Conservation (phyloP, 495 filamentous ascomycete genomes). For the Paragyromitra xinjiangensis region DNA sequence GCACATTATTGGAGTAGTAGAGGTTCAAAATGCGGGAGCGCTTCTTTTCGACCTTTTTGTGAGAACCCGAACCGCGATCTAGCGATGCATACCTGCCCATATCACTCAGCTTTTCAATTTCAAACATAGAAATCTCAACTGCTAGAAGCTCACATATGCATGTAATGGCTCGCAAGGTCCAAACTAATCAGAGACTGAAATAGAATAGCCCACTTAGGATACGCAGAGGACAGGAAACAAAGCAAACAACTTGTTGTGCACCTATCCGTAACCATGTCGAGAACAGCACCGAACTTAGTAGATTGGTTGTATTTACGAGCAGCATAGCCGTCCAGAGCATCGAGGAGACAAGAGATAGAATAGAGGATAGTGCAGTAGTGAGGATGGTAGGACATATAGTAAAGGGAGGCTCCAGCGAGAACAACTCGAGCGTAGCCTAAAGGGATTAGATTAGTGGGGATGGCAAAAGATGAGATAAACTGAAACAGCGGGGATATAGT, state of each 20-base stretch:
- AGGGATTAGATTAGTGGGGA: constrained; percentile 16
- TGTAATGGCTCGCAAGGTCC: constrained; percentile 94
- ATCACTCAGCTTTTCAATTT: constrained; percentile 1
- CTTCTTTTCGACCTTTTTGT: constrained; percentile 89
- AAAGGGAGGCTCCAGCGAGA: constrained; percentile 88
- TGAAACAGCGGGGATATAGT: neutral
- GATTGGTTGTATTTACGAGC: constrained; percentile 88
- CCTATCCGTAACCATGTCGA: constrained; percentile 97
- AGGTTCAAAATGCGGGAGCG: constrained; percentile 84
- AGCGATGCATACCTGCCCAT: constrained; percentile 56
- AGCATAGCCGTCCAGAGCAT: constrained; percentile 91
- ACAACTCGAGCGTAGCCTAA: constrained; percentile 88
- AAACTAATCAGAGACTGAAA: constrained; percentile 93
- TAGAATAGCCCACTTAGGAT: constrained; percentile 87
- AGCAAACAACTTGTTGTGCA: constrained; percentile 94
- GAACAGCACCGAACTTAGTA: constrained; percentile 90
- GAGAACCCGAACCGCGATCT: constrained; percentile 60
- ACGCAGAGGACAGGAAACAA: constrained; percentile 90
- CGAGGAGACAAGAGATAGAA: constrained; percentile 88
- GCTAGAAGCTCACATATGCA: constrained; percentile 87
- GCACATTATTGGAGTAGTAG: constrained; percentile 95
- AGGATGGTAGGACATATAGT: constrained; percentile 98
- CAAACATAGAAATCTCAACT: neutral
- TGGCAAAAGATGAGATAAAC: neutral
- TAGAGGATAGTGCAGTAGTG: constrained; percentile 93